Evolutionary conservation across 306 rosid genomes (phyloP).

Genomic region (Cicer pinnatifidum): DNA sequence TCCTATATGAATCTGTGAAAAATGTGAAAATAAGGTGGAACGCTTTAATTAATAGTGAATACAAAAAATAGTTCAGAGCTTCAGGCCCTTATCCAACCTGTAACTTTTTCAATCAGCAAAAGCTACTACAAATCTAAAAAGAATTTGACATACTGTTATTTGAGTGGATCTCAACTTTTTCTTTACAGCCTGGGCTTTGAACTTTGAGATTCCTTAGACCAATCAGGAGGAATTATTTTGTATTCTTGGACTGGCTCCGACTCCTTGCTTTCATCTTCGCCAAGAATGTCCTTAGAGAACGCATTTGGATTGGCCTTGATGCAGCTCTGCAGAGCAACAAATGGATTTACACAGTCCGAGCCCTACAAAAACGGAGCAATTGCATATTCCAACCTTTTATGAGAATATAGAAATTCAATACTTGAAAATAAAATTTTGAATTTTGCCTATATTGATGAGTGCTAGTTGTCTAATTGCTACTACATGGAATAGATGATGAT

Average conservation of each 20-base stretch:
- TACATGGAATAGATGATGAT: background rate
- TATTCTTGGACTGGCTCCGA: conserved; percentile 54
- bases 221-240: conserved; percentile 71
- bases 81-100: conserved; percentile 2
- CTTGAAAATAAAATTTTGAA: conserved; percentile 26
- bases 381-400: conserved; percentile 23
- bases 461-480: background rate
- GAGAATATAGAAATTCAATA: conserved; percentile 38
- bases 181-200: conserved; percentile 67
- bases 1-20: background rate
- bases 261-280: conserved; percentile 56
- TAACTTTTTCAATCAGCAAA: background rate
- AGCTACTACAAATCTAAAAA: conserved; percentile 25
- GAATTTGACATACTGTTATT: conserved; percentile 13
- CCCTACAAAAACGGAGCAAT: conserved; percentile 61
- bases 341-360: conserved; percentile 86
- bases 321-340: conserved; percentile 84
- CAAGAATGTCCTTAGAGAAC: conserved; percentile 67
- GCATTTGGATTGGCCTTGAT: conserved; percentile 87
- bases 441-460: background rate
- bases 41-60: background rate
- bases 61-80: background rate
- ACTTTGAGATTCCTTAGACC: conserved; percentile 67
- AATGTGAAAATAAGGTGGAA: background rate
- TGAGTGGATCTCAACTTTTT: conserved; percentile 5